Evolutionary conservation across 306 rosid genomes (phyloP).

Genomic region (Cucurbita argyrosperma): DNA sequence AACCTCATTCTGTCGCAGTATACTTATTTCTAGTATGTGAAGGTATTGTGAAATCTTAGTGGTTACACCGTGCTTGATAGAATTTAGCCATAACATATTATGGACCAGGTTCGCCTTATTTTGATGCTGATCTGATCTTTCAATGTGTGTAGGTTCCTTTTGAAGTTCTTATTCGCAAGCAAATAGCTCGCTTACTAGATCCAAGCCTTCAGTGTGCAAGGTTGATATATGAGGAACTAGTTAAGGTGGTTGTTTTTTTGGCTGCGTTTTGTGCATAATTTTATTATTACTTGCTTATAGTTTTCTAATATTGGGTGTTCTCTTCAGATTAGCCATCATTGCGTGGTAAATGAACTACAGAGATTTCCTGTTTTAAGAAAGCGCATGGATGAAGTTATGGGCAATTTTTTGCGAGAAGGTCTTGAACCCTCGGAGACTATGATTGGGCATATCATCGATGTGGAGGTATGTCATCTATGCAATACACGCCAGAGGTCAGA

Average conservation of each 20-base stretch:
- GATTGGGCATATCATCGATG: slow-evolving; percentile 88
- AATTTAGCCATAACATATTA: neutral
- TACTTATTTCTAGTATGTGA: neutral
- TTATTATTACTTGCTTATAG: slow-evolving; percentile 3
- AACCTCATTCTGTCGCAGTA: neutral
- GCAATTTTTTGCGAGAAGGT: slow-evolving; percentile 82
- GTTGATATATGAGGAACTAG: slow-evolving; percentile 83
- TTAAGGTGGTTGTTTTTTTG: slow-evolving; percentile 37
- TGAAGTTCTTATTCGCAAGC: slow-evolving; percentile 91
- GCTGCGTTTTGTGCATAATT: neutral
- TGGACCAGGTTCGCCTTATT: neutral
- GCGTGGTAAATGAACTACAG: slow-evolving; percentile 79
- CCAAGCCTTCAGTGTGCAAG: slow-evolving; percentile 99
- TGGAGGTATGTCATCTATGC: slow-evolving; percentile 55
- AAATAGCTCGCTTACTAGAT: slow-evolving; percentile 79
- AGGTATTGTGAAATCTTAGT: neutral
- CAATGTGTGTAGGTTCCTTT: slow-evolving; percentile 61
- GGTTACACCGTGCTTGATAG: neutral
- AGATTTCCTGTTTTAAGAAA: slow-evolving; percentile 80
- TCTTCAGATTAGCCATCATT: slow-evolving; percentile 81
- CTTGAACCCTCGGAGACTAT: slow-evolving; percentile 83
- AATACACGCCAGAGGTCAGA: neutral
- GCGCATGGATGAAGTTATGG: slow-evolving; percentile 94
- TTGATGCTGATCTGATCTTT: neutral
- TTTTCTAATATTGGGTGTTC: slow-evolving; percentile 2